These are phyloP conservation scores for Eutrema salsugineum DNA, from an alignment of 441 rosid species.

Conservation along the genomic window DNA sequence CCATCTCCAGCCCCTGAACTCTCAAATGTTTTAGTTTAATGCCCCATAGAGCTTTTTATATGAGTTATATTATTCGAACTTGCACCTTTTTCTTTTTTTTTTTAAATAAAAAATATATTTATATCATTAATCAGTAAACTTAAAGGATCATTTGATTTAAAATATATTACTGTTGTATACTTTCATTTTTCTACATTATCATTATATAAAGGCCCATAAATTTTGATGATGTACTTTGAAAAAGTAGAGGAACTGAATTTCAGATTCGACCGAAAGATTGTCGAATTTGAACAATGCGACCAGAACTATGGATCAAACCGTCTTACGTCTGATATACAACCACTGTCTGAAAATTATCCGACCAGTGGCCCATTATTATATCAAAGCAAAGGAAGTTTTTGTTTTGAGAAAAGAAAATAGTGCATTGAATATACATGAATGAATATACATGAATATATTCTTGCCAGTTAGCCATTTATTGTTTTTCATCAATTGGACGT, in stretches of 20 bases:
- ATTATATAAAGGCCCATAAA: background rate
- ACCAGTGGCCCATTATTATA: slow-evolving; percentile 16
- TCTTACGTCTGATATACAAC: slow-evolving; percentile 17
- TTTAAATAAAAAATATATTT: background rate
- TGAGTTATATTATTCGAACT: too few relatives aligned
- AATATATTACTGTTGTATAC: background rate
- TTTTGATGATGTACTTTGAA: background rate
- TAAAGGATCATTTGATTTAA: background rate
- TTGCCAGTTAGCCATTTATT: slow-evolving; percentile 12
- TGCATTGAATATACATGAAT: background rate
- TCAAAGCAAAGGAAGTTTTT: background rate
- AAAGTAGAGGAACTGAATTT: slow-evolving; percentile 8
- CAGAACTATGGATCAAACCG: slow-evolving; percentile 16
- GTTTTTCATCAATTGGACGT: slow-evolving; percentile 1
- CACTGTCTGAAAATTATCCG: slow-evolving; percentile 29
- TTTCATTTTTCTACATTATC: background rate
- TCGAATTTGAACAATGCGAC: slow-evolving; percentile 4
- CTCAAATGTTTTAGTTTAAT: background rate
- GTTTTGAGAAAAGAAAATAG: background rate
- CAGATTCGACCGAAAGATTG: slow-evolving; percentile 23
- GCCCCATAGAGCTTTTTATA: background rate
- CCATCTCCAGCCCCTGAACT: slow-evolving; percentile 10
- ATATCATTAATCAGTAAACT: background rate
- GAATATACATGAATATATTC: background rate
- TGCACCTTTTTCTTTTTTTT: background rate